These are phyloP conservation scores for Aphelidium insulamus DNA, from an alignment of 371 early-diverging fungal genomes.

Conservation along the genomic window DNA sequence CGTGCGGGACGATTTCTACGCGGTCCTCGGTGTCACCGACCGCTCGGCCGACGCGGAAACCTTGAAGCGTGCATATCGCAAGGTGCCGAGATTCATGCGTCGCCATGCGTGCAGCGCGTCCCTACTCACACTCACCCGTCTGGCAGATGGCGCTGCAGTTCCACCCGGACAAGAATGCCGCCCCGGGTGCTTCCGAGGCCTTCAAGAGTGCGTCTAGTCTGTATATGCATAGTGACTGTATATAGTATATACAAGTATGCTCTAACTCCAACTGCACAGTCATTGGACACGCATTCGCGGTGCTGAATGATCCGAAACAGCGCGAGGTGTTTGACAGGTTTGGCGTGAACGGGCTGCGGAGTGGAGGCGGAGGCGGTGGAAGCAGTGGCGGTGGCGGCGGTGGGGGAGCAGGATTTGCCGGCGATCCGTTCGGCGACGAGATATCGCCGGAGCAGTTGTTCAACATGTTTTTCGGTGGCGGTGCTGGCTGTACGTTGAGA, in stretches of 20 bases:
- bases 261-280: slow-evolving; percentile 13
- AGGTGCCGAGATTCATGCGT: slow-evolving; percentile 21
- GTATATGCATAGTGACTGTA: not conserved
- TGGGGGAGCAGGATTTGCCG: slow-evolving; percentile 12
- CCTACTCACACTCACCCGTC: not conserved
- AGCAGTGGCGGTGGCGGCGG: slow-evolving; percentile 9
- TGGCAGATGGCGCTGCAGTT: slow-evolving; percentile 71
- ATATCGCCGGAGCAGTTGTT: slow-evolving; percentile 85
- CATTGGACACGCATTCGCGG: slow-evolving; percentile 71
- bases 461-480: slow-evolving; percentile 85
- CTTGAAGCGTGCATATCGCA: slow-evolving; percentile 93
- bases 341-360: slow-evolving; percentile 31
- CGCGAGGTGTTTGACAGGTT: slow-evolving; percentile 61
- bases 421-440: slow-evolving; percentile 34
- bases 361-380: slow-evolving; percentile 6
- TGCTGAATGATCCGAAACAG: slow-evolving; percentile 67
- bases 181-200: slow-evolving; percentile 91
- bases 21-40: slow-evolving; percentile 62
- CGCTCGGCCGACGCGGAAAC: slow-evolving; percentile 52
- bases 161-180: slow-evolving; percentile 93
- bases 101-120: not conserved
- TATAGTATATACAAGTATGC: not conserved
- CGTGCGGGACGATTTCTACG: slow-evolving; percentile 61
- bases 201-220: slow-evolving; percentile 49
- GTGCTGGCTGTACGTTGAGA: slow-evolving; percentile 9